Percentiles rank a stretch among this genome's conserved stretches.
Evolutionary conservation across 2,329 filamentous ascomycete species (phyloP).

Genomic region (Talaromyces sp.): DNA sequence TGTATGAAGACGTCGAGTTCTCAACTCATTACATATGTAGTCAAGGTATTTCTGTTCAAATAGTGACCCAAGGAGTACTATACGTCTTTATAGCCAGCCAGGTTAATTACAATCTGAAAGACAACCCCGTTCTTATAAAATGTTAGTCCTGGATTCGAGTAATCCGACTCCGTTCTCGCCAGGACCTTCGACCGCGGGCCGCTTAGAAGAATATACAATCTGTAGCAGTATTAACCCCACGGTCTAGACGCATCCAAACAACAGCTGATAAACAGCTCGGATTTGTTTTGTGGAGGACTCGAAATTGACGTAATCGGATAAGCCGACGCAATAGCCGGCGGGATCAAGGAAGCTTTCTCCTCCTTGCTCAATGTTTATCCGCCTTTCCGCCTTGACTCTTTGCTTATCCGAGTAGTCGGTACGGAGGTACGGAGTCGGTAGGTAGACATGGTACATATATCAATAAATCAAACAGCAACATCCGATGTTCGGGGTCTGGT

Average conservation of each 20-base stretch:
- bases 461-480: not conserved
- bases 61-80: not conserved
- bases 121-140: no score
- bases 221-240: not conserved
- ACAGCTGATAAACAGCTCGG: not conserved
- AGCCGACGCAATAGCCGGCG: not conserved
- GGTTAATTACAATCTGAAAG: no score
- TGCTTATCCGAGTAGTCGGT: no score
- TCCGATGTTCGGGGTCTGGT: not conserved
- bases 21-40: no score
- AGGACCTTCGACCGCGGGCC: no score
- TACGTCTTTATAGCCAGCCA: no score
- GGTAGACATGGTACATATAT: not conserved
- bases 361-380: not conserved
- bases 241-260: not conserved
- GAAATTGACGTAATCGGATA: not conserved
- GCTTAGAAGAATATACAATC: not conserved
- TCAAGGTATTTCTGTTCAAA: not conserved
- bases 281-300: not conserved
- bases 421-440: not conserved
- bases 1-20: not conserved
- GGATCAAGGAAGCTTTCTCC: not conserved
- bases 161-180: no score
- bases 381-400: not conserved
- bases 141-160: no score